phyloP scores from a whole-genome alignment of 306 rosid genomes.

The Parietaria judaica region DNA sequence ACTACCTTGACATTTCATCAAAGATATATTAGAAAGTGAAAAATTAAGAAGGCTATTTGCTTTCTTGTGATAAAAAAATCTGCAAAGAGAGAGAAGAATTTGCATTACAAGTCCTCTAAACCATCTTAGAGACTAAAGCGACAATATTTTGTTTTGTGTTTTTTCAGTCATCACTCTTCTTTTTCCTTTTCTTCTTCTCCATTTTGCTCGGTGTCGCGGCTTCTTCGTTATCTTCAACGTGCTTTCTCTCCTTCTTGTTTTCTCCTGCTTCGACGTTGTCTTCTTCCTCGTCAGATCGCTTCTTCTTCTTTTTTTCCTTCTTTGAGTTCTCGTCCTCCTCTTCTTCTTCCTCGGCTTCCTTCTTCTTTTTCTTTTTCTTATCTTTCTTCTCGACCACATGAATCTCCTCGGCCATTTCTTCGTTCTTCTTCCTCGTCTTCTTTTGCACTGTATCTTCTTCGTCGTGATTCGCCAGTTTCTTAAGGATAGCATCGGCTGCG shows the following conservation, averaged over 20 bases:
- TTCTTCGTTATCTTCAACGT: slow-evolving; percentile 34
- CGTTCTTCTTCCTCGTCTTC: slow-evolving; percentile 27
- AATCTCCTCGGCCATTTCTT: slow-evolving; percentile 12
- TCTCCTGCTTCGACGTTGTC: slow-evolving; percentile 20
- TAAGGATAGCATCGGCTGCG: slow-evolving; percentile 63
- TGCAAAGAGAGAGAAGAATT: background rate
- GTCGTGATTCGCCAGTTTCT: slow-evolving; percentile 25
- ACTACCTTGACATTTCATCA: no score
- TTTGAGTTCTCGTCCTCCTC: slow-evolving; percentile 25
- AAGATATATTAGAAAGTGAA: no score
- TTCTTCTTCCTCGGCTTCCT: background rate
- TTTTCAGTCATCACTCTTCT: slow-evolving; percentile 37
- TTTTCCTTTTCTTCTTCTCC: slow-evolving; percentile 50
- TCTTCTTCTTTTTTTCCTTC: slow-evolving; percentile 49
- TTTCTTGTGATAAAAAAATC: background rate
- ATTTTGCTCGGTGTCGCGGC: slow-evolving; percentile 26
- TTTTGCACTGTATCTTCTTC: slow-evolving; percentile 44
- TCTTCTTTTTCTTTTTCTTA: no score
- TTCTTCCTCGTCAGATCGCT: slow-evolving; percentile 31
- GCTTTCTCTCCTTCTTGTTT: slow-evolving; percentile 49
- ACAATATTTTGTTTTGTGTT: background rate
- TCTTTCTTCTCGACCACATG: no score
- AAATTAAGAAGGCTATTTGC: background rate
- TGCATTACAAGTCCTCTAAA: slow-evolving; percentile 1
- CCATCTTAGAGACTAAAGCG: slow-evolving; percentile 8